phyloP scores from a whole-genome alignment of 768 basidiomycete genomes.

The Mycena pura region DNA sequence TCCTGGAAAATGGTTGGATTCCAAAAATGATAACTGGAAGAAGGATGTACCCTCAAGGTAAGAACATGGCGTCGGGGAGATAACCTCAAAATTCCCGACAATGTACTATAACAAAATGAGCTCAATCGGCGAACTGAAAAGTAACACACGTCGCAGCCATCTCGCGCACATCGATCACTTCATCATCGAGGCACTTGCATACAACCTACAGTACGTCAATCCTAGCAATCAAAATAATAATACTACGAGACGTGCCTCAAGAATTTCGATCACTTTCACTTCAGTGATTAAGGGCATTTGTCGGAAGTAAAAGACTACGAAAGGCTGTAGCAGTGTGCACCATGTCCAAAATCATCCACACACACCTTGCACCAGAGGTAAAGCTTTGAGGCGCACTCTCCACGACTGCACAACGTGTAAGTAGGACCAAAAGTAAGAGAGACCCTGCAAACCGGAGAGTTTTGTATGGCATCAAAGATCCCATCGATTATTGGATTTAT shows the following conservation, averaged over 20 bases:
- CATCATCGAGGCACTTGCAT: conserved; percentile 83
- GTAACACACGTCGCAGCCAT: conserved; percentile 80
- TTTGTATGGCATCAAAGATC: conserved; percentile 79
- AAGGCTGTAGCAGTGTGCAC: not conserved
- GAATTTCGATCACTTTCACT: conserved; percentile 74
- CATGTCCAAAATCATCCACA: not conserved
- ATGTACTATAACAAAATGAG: conserved; percentile 51
- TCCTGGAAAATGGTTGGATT: conserved; percentile 56
- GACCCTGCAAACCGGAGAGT: conserved; percentile 63
- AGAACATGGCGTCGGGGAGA: conserved; percentile 81
- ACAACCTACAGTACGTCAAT: conserved; percentile 57
- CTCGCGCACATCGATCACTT: conserved; percentile 88
- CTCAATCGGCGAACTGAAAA: not conserved
- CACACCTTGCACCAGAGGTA: conserved; percentile 82
- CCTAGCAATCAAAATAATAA: not conserved
- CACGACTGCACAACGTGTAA: conserved; percentile 66
- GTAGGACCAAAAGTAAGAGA: not conserved
- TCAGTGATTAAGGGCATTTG: conserved; percentile 84
- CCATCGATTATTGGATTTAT: conserved; percentile 72
- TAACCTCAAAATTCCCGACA: conserved; percentile 83
- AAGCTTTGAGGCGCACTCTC: conserved; percentile 84
- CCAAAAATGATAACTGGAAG: conserved; percentile 22
- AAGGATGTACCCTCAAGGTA: conserved; percentile 63
- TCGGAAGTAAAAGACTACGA: conserved; percentile 83
- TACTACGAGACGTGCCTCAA: conserved; percentile 61